Conservation (phyloP, 306 rosid species). For the Morella rubra region DNA sequence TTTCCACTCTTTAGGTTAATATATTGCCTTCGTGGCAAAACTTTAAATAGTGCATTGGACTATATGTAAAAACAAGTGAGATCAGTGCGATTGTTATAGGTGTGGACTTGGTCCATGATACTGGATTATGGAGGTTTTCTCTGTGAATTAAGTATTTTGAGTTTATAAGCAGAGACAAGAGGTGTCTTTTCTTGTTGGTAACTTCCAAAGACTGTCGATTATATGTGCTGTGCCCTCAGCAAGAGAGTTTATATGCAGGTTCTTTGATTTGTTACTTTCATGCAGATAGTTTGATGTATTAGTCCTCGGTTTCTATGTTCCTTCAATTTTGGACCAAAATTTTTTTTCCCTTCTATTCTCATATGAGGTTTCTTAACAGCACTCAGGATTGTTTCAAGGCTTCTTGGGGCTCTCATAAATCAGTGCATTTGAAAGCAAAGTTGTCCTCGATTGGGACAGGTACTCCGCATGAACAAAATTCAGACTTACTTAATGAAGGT, state of each 20-base stretch:
- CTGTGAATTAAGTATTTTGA: background rate
- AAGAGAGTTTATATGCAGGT: background rate
- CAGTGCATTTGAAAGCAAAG: constrained; percentile 77
- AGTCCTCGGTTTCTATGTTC: background rate
- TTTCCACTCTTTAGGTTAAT: no score
- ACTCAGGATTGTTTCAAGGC: constrained; percentile 95
- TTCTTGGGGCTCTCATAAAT: constrained; percentile 88
- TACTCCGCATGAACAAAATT: constrained; percentile 42
- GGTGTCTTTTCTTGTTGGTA: background rate
- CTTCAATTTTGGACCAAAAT: background rate
- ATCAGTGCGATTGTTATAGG: background rate
- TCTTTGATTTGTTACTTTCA: background rate
- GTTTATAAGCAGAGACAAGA: background rate
- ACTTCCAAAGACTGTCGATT: background rate
- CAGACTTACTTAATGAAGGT: constrained; percentile 48
- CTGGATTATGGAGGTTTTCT: background rate
- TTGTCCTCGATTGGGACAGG: constrained; percentile 40
- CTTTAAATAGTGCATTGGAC: no score
- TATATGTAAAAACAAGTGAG: background rate
- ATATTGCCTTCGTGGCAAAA: no score
- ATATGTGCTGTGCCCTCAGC: background rate
- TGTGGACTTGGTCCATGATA: background rate
- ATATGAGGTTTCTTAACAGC: constrained; percentile 49
- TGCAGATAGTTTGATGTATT: background rate
- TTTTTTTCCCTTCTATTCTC: background rate